Conservation (phyloP, 2,329 filamentous ascomycete species). For the Capronia americana region DNA sequence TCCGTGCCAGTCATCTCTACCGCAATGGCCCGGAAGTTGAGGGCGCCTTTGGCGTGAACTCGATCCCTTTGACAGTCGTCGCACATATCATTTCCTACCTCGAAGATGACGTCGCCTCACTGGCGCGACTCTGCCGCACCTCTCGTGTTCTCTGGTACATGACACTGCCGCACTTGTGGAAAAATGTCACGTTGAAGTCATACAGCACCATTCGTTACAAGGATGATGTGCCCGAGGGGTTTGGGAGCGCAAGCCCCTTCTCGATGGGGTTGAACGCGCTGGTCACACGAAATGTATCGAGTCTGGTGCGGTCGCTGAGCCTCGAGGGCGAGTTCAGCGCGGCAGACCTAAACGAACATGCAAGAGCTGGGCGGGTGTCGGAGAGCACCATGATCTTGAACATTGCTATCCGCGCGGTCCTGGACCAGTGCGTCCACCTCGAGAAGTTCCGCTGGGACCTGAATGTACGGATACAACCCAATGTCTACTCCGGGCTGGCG, state of each 20-base stretch:
- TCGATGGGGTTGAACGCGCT: conserved; percentile 68
- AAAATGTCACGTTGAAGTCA: conserved; percentile 61
- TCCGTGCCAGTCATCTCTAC: conserved; percentile 31
- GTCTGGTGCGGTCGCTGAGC: conserved; percentile 60
- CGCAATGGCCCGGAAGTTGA: conserved; percentile 34
- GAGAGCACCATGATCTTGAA: conserved; percentile 70
- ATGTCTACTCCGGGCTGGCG: conserved; percentile 63
- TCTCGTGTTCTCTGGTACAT: conserved; percentile 70
- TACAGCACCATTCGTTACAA: conserved; percentile 66
- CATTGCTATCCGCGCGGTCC: conserved; percentile 63
- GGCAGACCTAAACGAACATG: conserved; percentile 65
- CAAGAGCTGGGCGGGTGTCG: conserved; percentile 63
- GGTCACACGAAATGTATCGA: conserved; percentile 61
- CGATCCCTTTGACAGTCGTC: conserved; percentile 64
- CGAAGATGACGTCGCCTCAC: conserved; percentile 63
- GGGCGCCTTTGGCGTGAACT: conserved; percentile 34
- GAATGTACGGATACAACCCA: conserved; percentile 65
- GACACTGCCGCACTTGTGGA: conserved; percentile 67
- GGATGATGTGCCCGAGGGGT: conserved; percentile 64
- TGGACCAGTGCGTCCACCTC: conserved; percentile 65
- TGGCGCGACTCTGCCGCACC: conserved; percentile 65
- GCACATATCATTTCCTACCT: conserved; percentile 63
- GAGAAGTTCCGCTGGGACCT: conserved; percentile 66
- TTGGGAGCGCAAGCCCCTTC: conserved; percentile 68
- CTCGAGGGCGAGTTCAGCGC: conserved; percentile 60